Evolutionary conservation across 139 green algal species (phyloP).

Genomic region (Chlamydomonas eustigma): DNA sequence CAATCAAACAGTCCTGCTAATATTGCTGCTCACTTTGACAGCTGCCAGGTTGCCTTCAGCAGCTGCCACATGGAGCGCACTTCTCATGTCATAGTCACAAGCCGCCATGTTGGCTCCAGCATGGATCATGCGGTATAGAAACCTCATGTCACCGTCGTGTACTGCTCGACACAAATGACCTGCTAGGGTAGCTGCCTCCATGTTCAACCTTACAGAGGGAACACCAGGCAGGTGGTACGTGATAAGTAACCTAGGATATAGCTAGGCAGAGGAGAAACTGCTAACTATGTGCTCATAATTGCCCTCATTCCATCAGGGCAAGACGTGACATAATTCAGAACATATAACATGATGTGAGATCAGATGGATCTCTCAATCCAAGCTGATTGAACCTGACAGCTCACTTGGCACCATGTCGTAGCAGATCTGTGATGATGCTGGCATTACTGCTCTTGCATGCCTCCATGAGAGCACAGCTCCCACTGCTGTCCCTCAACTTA

Average conservation of each 20-base stretch:
- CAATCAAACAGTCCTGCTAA: too few species aligned
- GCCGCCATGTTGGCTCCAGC: background rate
- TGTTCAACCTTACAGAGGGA: background rate
- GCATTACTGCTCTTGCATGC: background rate
- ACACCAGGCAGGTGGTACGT: background rate
- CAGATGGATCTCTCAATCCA: too few species aligned
- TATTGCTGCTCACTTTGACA: too few species aligned
- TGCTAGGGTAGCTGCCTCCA: background rate
- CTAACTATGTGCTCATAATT: too few species aligned
- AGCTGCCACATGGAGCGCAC: background rate
- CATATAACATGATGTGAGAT: too few species aligned
- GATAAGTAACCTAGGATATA: too few species aligned
- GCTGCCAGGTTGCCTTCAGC: background rate
- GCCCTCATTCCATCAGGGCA: too few species aligned
- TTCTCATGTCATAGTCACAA: conserved; percentile 9
- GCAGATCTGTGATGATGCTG: background rate
- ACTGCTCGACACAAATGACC: background rate
- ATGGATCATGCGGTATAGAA: background rate
- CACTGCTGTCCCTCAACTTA: background rate
- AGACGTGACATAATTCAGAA: too few species aligned
- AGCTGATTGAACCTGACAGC: too few species aligned
- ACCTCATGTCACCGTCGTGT: background rate
- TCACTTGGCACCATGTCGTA: background rate
- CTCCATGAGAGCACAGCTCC: conserved; percentile 2
- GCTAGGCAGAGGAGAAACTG: too few species aligned